phyloP scores from a whole-genome alignment of 805 yeast species.

The Torulaspora gathmanii region DNA sequence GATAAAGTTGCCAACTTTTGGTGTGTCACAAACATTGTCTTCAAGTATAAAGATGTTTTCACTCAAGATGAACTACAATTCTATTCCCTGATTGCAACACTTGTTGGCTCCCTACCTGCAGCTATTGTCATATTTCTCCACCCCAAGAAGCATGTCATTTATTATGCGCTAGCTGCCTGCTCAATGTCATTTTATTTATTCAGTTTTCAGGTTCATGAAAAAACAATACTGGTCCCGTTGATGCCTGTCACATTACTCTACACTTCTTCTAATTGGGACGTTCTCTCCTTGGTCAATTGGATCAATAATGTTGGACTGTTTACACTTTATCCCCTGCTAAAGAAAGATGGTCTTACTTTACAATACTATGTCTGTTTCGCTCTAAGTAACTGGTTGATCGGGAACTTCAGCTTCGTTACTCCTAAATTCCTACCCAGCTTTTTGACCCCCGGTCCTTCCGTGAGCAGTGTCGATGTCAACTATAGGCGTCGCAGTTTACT shows the following conservation, averaged over 20 bases:
- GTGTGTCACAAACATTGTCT: conserved; percentile 82
- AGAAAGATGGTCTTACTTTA: conserved; percentile 64
- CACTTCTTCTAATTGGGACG: conserved; percentile 49
- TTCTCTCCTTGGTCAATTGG: conserved; percentile 79
- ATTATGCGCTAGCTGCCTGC: conserved; percentile 76
- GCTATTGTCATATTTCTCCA: conserved; percentile 46
- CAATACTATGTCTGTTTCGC: conserved; percentile 64
- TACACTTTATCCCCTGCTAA: conserved; percentile 82
- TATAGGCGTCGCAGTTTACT: conserved; percentile 41
- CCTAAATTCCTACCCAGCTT: conserved; percentile 41
- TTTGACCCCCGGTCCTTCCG: conserved; percentile 44
- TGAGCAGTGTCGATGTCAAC: conserved; percentile 31
- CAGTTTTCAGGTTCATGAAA: conserved; percentile 95
- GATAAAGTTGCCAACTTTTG: conserved; percentile 97
- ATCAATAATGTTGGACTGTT: conserved; percentile 77
- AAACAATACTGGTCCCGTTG: conserved; percentile 81
- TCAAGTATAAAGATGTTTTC: conserved; percentile 63
- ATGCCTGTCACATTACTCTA: conserved; percentile 72
- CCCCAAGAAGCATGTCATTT: conserved; percentile 48
- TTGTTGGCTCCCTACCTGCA: conserved; percentile 52
- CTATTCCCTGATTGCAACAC: conserved; percentile 51
- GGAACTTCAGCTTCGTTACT: conserved; percentile 53
- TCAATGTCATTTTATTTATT: conserved; percentile 86
- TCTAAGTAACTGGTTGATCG: conserved; percentile 75
- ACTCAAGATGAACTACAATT: conserved; percentile 54